These are phyloP conservation scores for Coemansia pectinata DNA, from an alignment of 192 early-diverging fungal genomes.

Conservation along the genomic window DNA sequence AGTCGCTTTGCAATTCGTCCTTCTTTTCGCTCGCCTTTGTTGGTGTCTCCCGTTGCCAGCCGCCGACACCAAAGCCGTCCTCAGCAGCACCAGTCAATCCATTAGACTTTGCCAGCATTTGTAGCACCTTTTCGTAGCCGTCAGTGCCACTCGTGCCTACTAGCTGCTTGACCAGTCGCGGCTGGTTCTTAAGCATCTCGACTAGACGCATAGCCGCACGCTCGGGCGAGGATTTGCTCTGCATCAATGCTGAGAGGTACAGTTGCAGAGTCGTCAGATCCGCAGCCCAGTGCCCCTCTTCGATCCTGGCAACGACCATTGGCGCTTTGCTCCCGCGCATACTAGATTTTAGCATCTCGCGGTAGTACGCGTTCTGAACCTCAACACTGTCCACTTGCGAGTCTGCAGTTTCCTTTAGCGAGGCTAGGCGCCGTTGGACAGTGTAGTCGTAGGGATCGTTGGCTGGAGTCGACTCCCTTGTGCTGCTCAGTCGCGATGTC, in stretches of 20 bases:
- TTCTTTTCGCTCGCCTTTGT: not conserved
- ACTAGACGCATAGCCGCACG: slow-evolving; percentile 47
- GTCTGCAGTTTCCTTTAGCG: slow-evolving; percentile 36
- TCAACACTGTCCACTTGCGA: slow-evolving; percentile 18
- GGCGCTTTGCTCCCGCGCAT: slow-evolving; percentile 35
- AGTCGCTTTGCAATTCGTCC: slow-evolving; percentile 2
- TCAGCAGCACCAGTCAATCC: slow-evolving; percentile 3
- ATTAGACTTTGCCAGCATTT: slow-evolving; percentile 40
- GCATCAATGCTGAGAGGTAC: slow-evolving; percentile 51
- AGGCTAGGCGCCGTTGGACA: slow-evolving; percentile 33
- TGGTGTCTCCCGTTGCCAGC: not conserved
- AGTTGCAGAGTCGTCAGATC: slow-evolving; percentile 46
- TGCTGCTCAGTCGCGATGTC: slow-evolving; percentile 1
- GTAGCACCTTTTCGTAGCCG: slow-evolving; percentile 45
- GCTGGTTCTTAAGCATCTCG: slow-evolving; percentile 41
- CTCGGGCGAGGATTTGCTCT: slow-evolving; percentile 37
- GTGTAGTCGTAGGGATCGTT: slow-evolving; percentile 22
- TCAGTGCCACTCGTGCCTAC: slow-evolving; percentile 21
- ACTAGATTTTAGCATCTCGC: slow-evolving; percentile 40
- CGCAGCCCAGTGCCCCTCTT: slow-evolving; percentile 39
- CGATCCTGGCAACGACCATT: slow-evolving; percentile 44
- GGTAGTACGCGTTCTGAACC: slow-evolving; percentile 50
- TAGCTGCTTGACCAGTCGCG: slow-evolving; percentile 39
- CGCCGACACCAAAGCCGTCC: not conserved
- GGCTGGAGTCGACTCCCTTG: not conserved